Conservation (phyloP, 139 green algal genomes). For the Raphidocelis subcapitata region DNA sequence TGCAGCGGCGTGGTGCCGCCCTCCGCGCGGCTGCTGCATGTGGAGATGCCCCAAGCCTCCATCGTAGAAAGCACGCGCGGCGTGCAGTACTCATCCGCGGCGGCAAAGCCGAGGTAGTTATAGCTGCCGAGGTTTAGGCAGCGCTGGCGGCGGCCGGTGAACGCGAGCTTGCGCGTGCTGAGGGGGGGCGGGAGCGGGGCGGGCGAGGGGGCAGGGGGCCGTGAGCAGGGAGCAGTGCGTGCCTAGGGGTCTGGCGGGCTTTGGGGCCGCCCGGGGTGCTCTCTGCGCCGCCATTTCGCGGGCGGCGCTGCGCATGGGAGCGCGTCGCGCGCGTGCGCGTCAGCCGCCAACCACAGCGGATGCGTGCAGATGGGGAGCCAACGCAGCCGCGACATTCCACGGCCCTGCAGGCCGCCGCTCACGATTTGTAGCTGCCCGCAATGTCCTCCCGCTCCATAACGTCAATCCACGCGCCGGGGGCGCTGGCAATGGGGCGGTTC, state of each 20-base stretch:
- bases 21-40: constrained; percentile 62
- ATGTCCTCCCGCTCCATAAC: constrained; percentile 80
- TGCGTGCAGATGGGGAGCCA: no score
- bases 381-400: no score
- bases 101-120: constrained; percentile 99
- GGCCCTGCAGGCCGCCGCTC: not conserved
- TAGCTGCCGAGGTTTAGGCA: constrained; percentile 98
- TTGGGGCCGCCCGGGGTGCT: no score
- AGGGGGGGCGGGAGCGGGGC: not conserved
- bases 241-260: no score
- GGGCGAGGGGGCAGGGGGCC: no score
- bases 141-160: constrained; percentile 53
- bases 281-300: no score
- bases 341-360: no score
- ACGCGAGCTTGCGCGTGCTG: constrained; percentile 39
- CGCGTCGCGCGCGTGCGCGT: no score
- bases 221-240: no score
- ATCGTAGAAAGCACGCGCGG: constrained; percentile 74
- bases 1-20: constrained; percentile 74
- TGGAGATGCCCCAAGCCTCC: constrained; percentile 53
- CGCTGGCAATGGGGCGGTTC: constrained; percentile 91
- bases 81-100: constrained; percentile 93
- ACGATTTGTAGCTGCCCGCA: constrained; percentile 47
- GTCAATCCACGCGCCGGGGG: constrained; percentile 89
- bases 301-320: no score